Percentiles rank a stretch among this genome's conserved stretches.
phyloP scores from a whole-genome alignment of 1,284 basidiomycete species.

The Rhizoctonia solani region DNA sequence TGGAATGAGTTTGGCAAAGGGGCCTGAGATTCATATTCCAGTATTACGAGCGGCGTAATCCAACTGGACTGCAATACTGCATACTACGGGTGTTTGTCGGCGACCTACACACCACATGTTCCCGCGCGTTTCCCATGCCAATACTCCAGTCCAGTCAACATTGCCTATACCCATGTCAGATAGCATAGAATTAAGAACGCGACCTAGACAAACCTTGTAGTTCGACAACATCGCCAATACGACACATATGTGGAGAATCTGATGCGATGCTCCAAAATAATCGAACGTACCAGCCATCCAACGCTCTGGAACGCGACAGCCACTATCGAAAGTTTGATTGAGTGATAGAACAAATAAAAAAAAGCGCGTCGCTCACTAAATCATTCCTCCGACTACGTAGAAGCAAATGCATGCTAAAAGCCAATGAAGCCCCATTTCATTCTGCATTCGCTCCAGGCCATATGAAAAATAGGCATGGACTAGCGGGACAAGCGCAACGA shows the following conservation, averaged over 20 bases:
- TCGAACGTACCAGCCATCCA: slow-evolving; percentile 81
- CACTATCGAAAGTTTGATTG: slow-evolving; percentile 52
- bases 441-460: slow-evolving; percentile 58
- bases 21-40: too few species aligned
- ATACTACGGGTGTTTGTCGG: too few species aligned
- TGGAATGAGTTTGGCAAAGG: too few species aligned
- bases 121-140: slow-evolving; percentile 26
- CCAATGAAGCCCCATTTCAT: slow-evolving; percentile 72
- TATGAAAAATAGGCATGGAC: slow-evolving; percentile 67
- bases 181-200: background rate
- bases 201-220: slow-evolving; percentile 51
- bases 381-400: slow-evolving; percentile 75
- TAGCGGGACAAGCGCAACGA: slow-evolving; percentile 73
- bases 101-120: slow-evolving; percentile 10
- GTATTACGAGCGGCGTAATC: too few species aligned
- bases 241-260: slow-evolving; percentile 85
- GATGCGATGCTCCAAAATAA: slow-evolving; percentile 78
- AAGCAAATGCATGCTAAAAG: slow-evolving; percentile 66
- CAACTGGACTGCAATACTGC: too few species aligned
- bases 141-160: slow-evolving; percentile 26
- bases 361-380: slow-evolving; percentile 68
- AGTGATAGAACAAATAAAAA: slow-evolving; percentile 6
- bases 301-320: slow-evolving; percentile 81
- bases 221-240: slow-evolving; percentile 77
- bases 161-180: slow-evolving; percentile 5